These are phyloP conservation scores for Albizia julibrissin DNA, from an alignment of 306 rosid genomes.

Conservation along the genomic window DNA sequence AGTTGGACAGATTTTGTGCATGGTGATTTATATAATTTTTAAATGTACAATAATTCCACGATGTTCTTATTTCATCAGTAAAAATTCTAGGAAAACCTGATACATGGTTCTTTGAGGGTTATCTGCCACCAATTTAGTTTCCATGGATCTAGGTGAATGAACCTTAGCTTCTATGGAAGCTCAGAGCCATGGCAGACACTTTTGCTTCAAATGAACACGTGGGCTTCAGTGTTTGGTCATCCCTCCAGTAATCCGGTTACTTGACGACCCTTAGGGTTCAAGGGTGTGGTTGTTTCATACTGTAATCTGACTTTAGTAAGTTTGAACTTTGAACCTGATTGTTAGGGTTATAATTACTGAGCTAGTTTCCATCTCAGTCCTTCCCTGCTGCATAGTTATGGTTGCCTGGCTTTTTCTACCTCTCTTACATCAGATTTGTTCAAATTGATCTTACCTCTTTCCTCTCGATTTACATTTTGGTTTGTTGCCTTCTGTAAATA, in stretches of 20 bases:
- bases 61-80: not conserved
- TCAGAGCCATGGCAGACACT: not conserved
- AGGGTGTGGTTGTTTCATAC: not conserved
- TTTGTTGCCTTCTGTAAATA: constrained; percentile 34
- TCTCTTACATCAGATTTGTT: constrained; percentile 3
- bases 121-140: not conserved
- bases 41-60: not conserved
- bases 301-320: not conserved
- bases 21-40: not conserved
- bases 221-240: not conserved
- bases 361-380: not conserved
- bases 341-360: not conserved
- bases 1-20: constrained; percentile 5
- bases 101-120: not conserved
- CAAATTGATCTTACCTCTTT: constrained; percentile 26
- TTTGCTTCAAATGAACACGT: not conserved
- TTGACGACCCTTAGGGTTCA: not conserved
- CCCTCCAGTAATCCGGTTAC: not conserved
- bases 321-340: not conserved
- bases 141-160: not conserved
- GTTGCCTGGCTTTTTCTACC: constrained; percentile 26
- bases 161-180: not conserved
- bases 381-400: not conserved
- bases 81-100: not conserved
- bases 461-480: constrained; percentile 19